Percentiles rank a stretch among this genome's conserved stretches.
Evolutionary conservation across 176 grass and related monocot genomes (phyloP).

Genomic region (Raddia distichophylla): DNA sequence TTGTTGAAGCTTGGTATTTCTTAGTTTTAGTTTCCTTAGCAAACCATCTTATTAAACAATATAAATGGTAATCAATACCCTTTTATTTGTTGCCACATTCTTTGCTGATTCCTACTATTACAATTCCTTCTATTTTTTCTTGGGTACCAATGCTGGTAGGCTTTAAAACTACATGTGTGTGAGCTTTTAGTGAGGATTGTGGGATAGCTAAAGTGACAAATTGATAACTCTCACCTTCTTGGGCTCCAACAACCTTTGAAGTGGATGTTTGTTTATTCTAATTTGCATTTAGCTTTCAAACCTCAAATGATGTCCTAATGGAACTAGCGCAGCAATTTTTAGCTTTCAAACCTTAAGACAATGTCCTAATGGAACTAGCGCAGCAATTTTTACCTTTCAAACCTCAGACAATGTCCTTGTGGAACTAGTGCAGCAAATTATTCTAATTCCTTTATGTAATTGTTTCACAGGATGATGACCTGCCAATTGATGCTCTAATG

Average conservation of each 20-base stretch:
- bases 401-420: constrained; percentile 60
- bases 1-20: constrained; percentile 31
- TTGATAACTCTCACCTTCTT: not conserved
- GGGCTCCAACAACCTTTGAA: constrained; percentile 16
- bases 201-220: constrained; percentile 7
- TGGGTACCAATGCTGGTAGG: not conserved
- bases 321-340: no score
- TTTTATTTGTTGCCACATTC: not conserved
- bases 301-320: no score
- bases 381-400: constrained; percentile 57
- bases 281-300: not conserved
- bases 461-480: constrained; percentile 79
- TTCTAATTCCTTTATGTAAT: constrained; percentile 29
- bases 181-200: constrained; percentile 3
- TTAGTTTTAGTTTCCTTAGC: not conserved
- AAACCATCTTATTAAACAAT: not conserved
- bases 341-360: not conserved
- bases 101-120: not conserved
- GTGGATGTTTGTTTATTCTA: not conserved
- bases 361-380: constrained; percentile 91
- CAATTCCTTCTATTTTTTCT: not conserved
- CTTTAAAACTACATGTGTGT: not conserved
- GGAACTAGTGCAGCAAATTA: constrained; percentile 97
- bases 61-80: not conserved
- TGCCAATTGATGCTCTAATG: constrained; percentile 85